Evolutionary conservation across 441 rosid genomes (phyloP).

Genomic region (Brassica hybrid): DNA sequence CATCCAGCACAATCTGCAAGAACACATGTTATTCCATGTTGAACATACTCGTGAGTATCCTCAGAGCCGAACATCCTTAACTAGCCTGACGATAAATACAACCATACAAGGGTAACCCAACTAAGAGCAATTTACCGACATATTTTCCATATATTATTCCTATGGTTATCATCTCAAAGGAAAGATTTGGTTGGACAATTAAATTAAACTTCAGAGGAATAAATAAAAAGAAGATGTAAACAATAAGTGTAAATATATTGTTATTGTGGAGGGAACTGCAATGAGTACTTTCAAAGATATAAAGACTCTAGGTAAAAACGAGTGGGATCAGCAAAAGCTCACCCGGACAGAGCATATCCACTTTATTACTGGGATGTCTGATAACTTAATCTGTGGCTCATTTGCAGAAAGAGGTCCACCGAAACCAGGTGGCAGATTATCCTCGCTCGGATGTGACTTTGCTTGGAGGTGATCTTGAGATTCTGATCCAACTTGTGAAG

Average conservation of each 20-base stretch:
- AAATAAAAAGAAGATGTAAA: not conserved
- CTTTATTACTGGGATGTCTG: conserved; percentile 70
- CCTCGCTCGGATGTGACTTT: conserved; percentile 77
- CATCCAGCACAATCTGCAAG: conserved; percentile 58
- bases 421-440: conserved; percentile 89
- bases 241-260: conserved; percentile 7
- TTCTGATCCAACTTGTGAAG: conserved; percentile 82
- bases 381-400: conserved; percentile 59
- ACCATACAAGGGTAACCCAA: not conserved
- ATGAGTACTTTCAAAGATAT: not conserved
- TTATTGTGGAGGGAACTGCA: conserved; percentile 1
- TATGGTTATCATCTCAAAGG: not conserved
- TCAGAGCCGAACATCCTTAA: conserved; percentile 5
- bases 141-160: not conserved
- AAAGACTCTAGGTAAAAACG: conserved; percentile 11
- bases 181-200: not conserved
- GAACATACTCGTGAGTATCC: not conserved
- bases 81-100: conserved; percentile 6
- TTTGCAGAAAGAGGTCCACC: conserved; percentile 67
- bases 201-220: not conserved
- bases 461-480: conserved; percentile 97
- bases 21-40: conserved; percentile 37
- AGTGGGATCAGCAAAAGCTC: conserved; percentile 31
- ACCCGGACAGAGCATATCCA: conserved; percentile 87
- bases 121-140: not conserved